Evolutionary conservation across 768 basidiomycete genomes (phyloP).

Genomic region (Hericium rajendrae): DNA sequence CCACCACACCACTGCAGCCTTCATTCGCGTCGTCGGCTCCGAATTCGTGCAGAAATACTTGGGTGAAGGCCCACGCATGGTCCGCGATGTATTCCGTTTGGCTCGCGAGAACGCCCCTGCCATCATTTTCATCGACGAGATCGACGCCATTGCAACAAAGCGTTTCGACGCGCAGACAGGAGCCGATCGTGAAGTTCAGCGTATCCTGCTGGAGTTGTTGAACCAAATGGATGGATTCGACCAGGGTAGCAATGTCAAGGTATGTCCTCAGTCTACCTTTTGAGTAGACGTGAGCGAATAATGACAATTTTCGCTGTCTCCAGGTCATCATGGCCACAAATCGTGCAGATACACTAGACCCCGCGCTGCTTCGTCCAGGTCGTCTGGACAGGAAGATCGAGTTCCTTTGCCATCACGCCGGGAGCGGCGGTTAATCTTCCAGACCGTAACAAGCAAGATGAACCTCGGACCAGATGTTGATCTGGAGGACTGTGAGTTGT

Average conservation of each 20-base stretch:
- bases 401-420: constrained; percentile 87
- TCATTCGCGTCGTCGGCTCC: constrained; percentile 96
- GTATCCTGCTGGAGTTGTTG: constrained; percentile 90
- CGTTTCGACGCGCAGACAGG: constrained; percentile 99
- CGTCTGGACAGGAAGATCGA: constrained; percentile 98
- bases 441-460: constrained; percentile 96
- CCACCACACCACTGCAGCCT: constrained; percentile 91
- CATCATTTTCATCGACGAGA: constrained; percentile 99
- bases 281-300: background rate
- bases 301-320: background rate
- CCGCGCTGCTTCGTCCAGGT: constrained; percentile 93
- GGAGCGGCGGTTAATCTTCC: constrained; percentile 96
- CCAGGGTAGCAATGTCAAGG: constrained; percentile 97
- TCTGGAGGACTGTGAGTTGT: constrained; percentile 84
- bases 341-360: constrained; percentile 95
- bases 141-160: constrained; percentile 98
- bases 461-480: constrained; percentile 97
- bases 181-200: constrained; percentile 97
- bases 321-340: constrained; percentile 99
- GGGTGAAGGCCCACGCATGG: constrained; percentile 99
- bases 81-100: constrained; percentile 96
- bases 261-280: constrained; percentile 21
- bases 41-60: constrained; percentile 99
- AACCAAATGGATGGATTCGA: constrained; percentile 99
- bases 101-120: constrained; percentile 95